Evolutionary conservation across 2,329 filamentous ascomycete genomes (phyloP).

Genomic region (Corynespora cassiicola): DNA sequence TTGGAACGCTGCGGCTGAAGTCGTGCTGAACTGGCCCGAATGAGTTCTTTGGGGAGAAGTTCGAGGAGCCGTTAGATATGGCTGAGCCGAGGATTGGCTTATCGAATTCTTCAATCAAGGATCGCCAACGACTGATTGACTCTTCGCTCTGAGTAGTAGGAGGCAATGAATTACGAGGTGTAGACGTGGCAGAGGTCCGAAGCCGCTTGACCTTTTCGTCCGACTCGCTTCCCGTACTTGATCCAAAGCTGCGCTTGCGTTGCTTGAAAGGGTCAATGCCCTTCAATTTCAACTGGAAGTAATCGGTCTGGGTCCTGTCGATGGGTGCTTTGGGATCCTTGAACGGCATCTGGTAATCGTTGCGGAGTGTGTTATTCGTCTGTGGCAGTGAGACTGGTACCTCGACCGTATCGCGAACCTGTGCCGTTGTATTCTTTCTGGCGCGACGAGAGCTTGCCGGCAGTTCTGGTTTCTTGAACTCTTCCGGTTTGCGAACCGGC

Average conservation of each 20-base stretch:
- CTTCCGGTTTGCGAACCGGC: constrained; percentile 4
- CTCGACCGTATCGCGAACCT: too few species aligned
- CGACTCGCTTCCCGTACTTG: too few species aligned
- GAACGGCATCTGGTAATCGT: too few species aligned
- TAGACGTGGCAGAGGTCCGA: constrained; percentile 19
- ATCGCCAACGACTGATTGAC: too few species aligned
- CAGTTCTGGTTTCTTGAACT: constrained; percentile 18
- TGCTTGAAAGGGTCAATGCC: constrained; percentile 50
- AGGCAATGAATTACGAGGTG: constrained; percentile 9
- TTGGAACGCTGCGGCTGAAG: constrained; percentile 34
- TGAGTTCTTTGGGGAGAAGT: background rate
- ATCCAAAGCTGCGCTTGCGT: constrained; percentile 38
- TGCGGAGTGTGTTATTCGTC: too few species aligned
- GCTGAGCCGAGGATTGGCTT: too few species aligned
- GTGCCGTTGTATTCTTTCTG: background rate
- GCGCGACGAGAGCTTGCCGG: constrained; percentile 22
- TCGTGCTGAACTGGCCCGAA: too few species aligned
- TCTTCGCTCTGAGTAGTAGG: too few species aligned
- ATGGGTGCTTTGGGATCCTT: constrained; percentile 34
- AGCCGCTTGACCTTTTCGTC: too few species aligned
- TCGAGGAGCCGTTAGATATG: constrained; percentile 1
- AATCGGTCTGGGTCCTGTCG: constrained; percentile 57
- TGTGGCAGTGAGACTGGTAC: too few species aligned
- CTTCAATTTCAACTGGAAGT: constrained; percentile 58
- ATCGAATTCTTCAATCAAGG: too few species aligned